Evolutionary conservation across 225 moss, liverwort and hornwort genomes (phyloP).

Genomic region (Pseudisothecium myosuroides): DNA sequence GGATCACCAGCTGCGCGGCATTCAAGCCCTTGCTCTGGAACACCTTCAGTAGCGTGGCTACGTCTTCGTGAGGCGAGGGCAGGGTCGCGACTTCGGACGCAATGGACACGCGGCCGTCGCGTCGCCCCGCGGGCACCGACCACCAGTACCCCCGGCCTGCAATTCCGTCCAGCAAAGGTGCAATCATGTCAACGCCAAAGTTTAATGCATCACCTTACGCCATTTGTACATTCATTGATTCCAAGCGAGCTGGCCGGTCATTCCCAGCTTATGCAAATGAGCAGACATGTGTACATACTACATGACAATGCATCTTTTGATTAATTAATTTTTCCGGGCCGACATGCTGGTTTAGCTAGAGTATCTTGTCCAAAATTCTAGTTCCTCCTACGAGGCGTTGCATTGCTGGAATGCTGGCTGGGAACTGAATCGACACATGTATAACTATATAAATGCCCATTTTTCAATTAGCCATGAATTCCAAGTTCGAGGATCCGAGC

Average conservation of each 20-base stretch:
- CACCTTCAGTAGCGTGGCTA: background rate
- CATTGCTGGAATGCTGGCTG: background rate
- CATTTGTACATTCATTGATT: background rate
- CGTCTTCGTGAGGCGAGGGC: background rate
- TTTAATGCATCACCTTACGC: too few relatives aligned
- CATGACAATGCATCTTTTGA: too few relatives aligned
- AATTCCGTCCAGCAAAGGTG: background rate
- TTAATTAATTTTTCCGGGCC: too few relatives aligned
- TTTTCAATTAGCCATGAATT: background rate
- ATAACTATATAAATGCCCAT: background rate
- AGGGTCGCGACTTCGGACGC: background rate
- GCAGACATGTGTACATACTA: too few relatives aligned
- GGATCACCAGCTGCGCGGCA: background rate
- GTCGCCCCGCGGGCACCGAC: conserved; percentile 9
- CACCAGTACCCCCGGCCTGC: background rate
- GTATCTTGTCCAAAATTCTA: too few relatives aligned
- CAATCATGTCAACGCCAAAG: background rate
- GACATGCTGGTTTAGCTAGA: too few relatives aligned
- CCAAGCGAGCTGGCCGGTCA: background rate
- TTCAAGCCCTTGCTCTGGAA: background rate
- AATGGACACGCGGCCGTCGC: conserved; percentile 3
- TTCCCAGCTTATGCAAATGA: background rate
- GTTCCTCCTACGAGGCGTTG: background rate
- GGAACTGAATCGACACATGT: background rate
- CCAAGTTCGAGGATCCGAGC: background rate